These are phyloP conservation scores for Clonostachys byssicola DNA, from an alignment of 2,329 filamentous ascomycete species.

Conservation along the genomic window DNA sequence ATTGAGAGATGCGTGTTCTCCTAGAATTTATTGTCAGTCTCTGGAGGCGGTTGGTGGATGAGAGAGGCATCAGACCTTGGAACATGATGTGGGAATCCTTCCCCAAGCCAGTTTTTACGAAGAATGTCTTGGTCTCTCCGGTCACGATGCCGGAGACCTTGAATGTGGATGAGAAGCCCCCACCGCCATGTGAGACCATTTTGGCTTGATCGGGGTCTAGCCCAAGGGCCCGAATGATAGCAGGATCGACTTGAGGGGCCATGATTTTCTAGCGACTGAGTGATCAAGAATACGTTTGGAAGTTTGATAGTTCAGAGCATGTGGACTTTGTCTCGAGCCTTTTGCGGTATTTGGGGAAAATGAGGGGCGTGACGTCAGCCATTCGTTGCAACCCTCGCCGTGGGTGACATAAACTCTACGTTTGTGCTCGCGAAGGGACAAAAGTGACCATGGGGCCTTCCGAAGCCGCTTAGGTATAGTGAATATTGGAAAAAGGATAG, in stretches of 20 bases:
- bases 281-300: no score
- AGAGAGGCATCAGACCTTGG: constrained; percentile 37
- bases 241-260: constrained; percentile 51
- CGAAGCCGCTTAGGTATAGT: no score
- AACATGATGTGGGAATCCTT: constrained; percentile 65
- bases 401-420: no score
- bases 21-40: constrained; percentile 6
- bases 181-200: constrained; percentile 59
- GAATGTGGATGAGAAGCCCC: constrained; percentile 65
- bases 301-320: no score
- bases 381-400: no score
- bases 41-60: neutral
- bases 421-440: no score
- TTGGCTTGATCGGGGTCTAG: constrained; percentile 50
- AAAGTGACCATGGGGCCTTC: no score
- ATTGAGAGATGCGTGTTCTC: constrained; percentile 58
- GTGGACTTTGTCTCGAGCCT: no score
- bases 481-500: no score
- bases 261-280: constrained; percentile 15
- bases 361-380: no score
- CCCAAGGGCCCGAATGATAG: constrained; percentile 55
- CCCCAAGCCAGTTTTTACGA: constrained; percentile 68
- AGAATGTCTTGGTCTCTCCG: constrained; percentile 55
- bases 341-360: no score
- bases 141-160: constrained; percentile 44